phyloP scores from a whole-genome alignment of 1,139 yeast species.

The Nematodospora anomalae region DNA sequence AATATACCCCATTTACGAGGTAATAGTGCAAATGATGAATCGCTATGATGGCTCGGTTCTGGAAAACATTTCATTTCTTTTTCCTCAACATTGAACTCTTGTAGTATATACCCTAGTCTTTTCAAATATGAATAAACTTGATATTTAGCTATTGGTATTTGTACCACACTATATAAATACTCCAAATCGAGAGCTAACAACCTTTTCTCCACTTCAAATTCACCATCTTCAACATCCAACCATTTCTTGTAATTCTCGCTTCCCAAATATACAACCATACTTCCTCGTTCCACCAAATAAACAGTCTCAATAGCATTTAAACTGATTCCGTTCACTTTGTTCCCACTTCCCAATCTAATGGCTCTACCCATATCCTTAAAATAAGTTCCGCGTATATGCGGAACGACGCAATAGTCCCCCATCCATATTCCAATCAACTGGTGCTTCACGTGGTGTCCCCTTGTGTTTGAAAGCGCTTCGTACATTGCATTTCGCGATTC shows the following conservation, averaged over 20 bases:
- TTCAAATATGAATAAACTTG: conserved; percentile 75
- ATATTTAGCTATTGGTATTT: conserved; percentile 50
- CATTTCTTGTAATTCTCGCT: conserved; percentile 19
- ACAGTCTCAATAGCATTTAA: conserved; percentile 67
- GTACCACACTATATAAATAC: conserved; percentile 58
- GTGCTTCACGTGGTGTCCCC: conserved; percentile 60
- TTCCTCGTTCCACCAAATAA: conserved; percentile 82
- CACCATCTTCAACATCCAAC: conserved; percentile 21
- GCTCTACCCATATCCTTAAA: conserved; percentile 72
- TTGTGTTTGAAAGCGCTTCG: conserved; percentile 55
- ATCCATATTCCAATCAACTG: conserved; percentile 49
- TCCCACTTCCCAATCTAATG: conserved; percentile 17
- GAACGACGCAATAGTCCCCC: conserved; percentile 47
- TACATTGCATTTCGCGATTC: conserved; percentile 73
- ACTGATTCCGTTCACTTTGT: conserved; percentile 29
- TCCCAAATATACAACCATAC: conserved; percentile 55
- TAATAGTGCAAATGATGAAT: conserved; percentile 8
- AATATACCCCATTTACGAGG: conserved; percentile 15
- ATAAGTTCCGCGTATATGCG: conserved; percentile 68
- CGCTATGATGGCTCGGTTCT: neutral
- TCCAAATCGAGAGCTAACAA: conserved; percentile 58
- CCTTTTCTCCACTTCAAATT: conserved; percentile 22
- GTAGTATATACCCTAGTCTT: conserved; percentile 75
- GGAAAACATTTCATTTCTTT: neutral
- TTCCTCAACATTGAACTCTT: conserved; percentile 24